These are phyloP conservation scores for Plenodomus lindquistii DNA, from an alignment of 2,329 filamentous ascomycete genomes.

Conservation along the genomic window DNA sequence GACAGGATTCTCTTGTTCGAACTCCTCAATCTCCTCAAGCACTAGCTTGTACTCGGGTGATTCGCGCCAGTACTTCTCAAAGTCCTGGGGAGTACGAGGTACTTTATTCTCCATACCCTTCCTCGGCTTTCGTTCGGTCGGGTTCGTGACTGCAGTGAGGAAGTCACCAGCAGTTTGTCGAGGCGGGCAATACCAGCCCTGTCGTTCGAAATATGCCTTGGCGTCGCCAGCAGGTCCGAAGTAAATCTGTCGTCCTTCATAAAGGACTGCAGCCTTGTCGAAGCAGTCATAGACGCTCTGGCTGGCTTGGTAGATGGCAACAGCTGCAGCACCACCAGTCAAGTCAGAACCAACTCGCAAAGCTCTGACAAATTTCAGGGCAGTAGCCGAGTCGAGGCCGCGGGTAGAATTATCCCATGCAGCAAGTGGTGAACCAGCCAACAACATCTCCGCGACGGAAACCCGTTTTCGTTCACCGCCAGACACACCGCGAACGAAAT, in stretches of 20 bases:
- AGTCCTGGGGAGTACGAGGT: slow-evolving; percentile 54
- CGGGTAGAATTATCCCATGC: slow-evolving; percentile 54
- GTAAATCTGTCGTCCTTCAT: slow-evolving; percentile 78
- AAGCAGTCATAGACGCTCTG: slow-evolving; percentile 64
- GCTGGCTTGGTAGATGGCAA: slow-evolving; percentile 61
- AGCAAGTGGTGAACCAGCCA: slow-evolving; percentile 45
- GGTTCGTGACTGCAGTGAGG: slow-evolving; percentile 69
- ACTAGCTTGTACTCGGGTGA: slow-evolving; percentile 50
- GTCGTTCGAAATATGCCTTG: slow-evolving; percentile 66
- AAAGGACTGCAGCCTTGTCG: slow-evolving; percentile 74
- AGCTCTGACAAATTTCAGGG: slow-evolving; percentile 61
- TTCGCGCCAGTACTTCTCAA: slow-evolving; percentile 57
- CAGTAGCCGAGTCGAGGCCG: slow-evolving; percentile 52
- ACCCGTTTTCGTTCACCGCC: slow-evolving; percentile 67
- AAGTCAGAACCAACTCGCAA: slow-evolving; percentile 57
- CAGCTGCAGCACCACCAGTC: slow-evolving; percentile 54
- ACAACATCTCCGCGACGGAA: slow-evolving; percentile 59
- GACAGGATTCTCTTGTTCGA: slow-evolving; percentile 54
- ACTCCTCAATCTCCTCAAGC: slow-evolving; percentile 54
- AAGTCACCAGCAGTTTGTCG: slow-evolving; percentile 76
- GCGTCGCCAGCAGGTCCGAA: slow-evolving; percentile 67
- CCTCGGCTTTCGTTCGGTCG: slow-evolving; percentile 49
- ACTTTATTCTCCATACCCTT: slow-evolving; percentile 50
- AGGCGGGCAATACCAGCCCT: slow-evolving; percentile 69
- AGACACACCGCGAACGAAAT: slow-evolving; percentile 64